Evolutionary conservation across 441 rosid species (phyloP).

Genomic region (Populus trichocarpa): DNA sequence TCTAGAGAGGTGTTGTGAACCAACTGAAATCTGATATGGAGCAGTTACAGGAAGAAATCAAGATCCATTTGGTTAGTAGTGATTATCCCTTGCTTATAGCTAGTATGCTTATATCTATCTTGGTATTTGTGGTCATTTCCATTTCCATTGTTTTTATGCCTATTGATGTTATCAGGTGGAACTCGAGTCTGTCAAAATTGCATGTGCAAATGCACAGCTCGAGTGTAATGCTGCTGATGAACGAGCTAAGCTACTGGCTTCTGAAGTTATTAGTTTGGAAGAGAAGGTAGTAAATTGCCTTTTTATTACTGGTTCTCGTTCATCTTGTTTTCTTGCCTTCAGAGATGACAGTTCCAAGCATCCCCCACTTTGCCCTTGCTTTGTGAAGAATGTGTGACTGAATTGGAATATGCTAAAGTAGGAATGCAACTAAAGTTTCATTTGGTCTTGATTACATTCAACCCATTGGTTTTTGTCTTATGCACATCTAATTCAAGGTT

Average conservation of each 20-base stretch:
- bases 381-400: background rate
- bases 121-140: background rate
- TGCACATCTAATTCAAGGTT: background rate
- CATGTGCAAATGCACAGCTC: slow-evolving; percentile 68
- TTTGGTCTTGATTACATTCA: background rate
- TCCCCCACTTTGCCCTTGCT: background rate
- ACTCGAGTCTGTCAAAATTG: slow-evolving; percentile 71
- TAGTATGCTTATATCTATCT: background rate
- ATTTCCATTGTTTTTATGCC: slow-evolving; percentile 11
- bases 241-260: slow-evolving; percentile 85
- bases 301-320: slow-evolving; percentile 5
- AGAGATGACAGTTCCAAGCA: background rate
- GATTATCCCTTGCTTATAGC: background rate
- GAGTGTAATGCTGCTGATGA: slow-evolving; percentile 95
- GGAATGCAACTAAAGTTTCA: background rate
- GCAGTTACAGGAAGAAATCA: slow-evolving; percentile 76
- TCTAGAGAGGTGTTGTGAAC: slow-evolving; percentile 85
- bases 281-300: slow-evolving; percentile 69
- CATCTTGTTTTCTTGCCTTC: background rate
- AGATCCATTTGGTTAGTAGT: slow-evolving; percentile 69
- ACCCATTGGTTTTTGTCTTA: background rate
- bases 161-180: slow-evolving; percentile 56
- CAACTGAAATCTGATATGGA: slow-evolving; percentile 91
- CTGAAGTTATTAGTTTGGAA: slow-evolving; percentile 97
- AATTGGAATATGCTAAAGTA: background rate